Percentiles rank a stretch among this genome's conserved stretches.
phyloP scores from a whole-genome alignment of 805 yeast genomes.

The Pichia nakasei region DNA sequence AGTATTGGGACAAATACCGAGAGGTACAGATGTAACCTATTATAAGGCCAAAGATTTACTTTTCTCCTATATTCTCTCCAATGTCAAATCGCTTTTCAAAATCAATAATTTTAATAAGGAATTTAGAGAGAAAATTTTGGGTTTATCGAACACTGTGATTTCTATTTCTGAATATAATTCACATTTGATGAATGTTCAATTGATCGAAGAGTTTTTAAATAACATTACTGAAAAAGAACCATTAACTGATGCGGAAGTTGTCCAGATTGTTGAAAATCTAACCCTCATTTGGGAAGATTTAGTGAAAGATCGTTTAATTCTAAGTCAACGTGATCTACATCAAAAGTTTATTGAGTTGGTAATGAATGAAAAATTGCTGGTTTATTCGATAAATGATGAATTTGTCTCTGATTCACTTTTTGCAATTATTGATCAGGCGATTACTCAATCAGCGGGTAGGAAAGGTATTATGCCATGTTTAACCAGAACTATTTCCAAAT shows the following conservation, averaged over 20 bases:
- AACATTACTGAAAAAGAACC: conserved; percentile 5
- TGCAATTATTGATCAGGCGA: conserved; percentile 34
- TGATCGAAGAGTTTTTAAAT: conserved; percentile 9
- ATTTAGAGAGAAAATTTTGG: conserved; percentile 7
- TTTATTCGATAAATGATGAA: conserved; percentile 26
- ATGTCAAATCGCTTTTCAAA: conserved; percentile 12
- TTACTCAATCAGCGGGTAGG: conserved; percentile 47
- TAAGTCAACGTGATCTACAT: conserved; percentile 61
- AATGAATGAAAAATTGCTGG: conserved; percentile 34
- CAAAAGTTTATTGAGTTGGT: conserved; percentile 42
- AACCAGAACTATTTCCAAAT: conserved; percentile 36
- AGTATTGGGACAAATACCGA: conserved; percentile 16
- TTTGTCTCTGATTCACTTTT: conserved; percentile 23
- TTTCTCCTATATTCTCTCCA: conserved; percentile 22
- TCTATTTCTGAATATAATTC: conserved; percentile 14
- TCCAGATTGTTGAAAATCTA: conserved; percentile 26
- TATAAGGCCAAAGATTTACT: conserved; percentile 37
- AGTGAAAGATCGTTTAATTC: conserved; percentile 48
- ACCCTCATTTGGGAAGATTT: conserved; percentile 50
- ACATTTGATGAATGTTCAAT: conserved; percentile 13
- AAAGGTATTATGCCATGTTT: conserved; percentile 60
- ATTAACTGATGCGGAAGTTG: conserved; percentile 11
- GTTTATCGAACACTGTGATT: conserved; percentile 8
- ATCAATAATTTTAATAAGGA: conserved; percentile 3
- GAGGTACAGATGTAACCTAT: conserved; percentile 24